These are phyloP conservation scores for Capsella rubella DNA, from an alignment of 441 rosid genomes.

Conservation along the genomic window DNA sequence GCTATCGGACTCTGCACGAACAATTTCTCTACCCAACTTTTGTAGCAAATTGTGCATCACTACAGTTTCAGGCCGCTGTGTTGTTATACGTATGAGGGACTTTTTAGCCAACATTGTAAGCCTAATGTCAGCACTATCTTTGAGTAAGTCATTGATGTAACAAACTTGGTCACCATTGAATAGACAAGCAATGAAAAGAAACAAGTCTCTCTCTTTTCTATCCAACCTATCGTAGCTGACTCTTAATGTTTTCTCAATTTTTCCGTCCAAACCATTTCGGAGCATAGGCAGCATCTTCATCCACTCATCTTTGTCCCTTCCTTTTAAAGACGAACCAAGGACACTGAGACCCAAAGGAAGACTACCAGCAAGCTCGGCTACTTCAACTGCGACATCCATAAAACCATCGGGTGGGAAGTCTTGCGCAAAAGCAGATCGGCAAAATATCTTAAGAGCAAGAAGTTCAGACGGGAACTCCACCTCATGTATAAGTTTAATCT, in stretches of 20 bases:
- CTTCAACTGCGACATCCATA: not conserved
- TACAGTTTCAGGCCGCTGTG: not conserved
- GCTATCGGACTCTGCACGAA: not conserved
- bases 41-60: constrained; percentile 21
- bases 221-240: constrained; percentile 12
- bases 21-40: constrained; percentile 7
- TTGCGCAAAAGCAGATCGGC: constrained; percentile 28
- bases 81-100: constrained; percentile 10
- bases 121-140: not conserved
- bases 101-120: not conserved
- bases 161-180: not conserved
- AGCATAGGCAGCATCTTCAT: constrained; percentile 13
- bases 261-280: not conserved
- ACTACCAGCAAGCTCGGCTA: not conserved
- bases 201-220: not conserved
- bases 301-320: not conserved
- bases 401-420: constrained; percentile 10
- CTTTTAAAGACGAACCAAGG: not conserved
- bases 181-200: constrained; percentile 20
- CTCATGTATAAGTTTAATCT: not conserved
- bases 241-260: constrained; percentile 12
- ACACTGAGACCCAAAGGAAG: constrained; percentile 41
- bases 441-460: constrained; percentile 33
- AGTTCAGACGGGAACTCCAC: not conserved
- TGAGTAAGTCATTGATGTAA: not conserved